phyloP scores from a whole-genome alignment of 2,329 filamentous ascomycete genomes.

The Colletotrichum ledebouriae region DNA sequence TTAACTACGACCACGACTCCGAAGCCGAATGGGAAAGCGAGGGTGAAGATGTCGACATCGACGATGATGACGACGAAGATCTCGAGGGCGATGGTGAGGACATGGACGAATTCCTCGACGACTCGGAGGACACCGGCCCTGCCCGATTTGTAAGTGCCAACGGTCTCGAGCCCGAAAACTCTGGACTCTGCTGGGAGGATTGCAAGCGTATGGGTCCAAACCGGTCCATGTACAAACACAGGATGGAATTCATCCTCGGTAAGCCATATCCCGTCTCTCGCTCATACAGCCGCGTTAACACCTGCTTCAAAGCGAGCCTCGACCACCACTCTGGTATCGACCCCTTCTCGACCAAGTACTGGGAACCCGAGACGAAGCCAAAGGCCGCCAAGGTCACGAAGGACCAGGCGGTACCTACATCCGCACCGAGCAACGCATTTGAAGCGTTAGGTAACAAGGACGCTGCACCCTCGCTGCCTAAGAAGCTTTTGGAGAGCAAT shows the following conservation, averaged over 20 bases:
- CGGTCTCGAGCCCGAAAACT: constrained; percentile 81
- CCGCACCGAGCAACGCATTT: constrained; percentile 53
- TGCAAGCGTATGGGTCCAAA: constrained; percentile 59
- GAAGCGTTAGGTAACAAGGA: constrained; percentile 48
- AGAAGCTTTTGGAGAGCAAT: constrained; percentile 47
- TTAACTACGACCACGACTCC: constrained; percentile 88
- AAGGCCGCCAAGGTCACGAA: constrained; percentile 35
- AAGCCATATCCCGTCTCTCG: constrained; percentile 51
- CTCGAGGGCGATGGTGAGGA: constrained; percentile 80
- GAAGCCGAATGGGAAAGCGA: constrained; percentile 87
- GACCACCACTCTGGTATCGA: constrained; percentile 74
- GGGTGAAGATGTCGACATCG: constrained; percentile 77
- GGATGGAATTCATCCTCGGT: constrained; percentile 82
- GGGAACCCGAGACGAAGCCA: constrained; percentile 65
- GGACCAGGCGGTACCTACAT: constrained; percentile 38
- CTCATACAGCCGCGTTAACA: constrained; percentile 43
- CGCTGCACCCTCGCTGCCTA: constrained; percentile 23
- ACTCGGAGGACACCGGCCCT: constrained; percentile 78
- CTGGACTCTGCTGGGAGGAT: constrained; percentile 88
- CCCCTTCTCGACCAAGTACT: constrained; percentile 87
- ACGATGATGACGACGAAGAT: constrained; percentile 79
- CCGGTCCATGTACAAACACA: constrained; percentile 70
- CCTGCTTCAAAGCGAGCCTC: constrained; percentile 57
- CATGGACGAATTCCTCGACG: constrained; percentile 91
- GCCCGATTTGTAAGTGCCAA: constrained; percentile 72